Evolutionary conservation across 228 moss, liverwort and hornwort species (phyloP).

Genomic region (Sphagnum fallax): DNA sequence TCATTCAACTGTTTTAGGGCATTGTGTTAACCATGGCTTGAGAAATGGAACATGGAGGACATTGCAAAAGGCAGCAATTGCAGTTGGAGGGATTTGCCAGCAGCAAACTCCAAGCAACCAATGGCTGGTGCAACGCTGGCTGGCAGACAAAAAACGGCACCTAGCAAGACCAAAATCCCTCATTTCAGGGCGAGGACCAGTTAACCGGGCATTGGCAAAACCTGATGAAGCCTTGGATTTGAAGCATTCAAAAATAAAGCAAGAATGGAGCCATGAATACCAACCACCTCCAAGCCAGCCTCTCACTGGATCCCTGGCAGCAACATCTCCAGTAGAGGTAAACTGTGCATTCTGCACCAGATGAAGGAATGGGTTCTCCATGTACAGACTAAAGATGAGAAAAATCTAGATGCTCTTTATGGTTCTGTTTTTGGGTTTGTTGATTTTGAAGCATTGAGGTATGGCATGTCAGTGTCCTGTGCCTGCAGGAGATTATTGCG

Average conservation of each 20-base stretch:
- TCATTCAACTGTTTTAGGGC: constrained; percentile 9
- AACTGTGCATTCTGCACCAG: neutral
- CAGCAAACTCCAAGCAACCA: constrained; percentile 26
- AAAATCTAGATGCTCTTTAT: neutral
- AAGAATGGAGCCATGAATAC: neutral
- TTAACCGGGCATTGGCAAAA: neutral
- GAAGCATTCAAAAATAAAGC: constrained; percentile 9
- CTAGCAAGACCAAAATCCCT: constrained; percentile 16
- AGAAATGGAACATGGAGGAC: neutral
- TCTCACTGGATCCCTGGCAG: constrained; percentile 16
- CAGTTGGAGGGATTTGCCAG: constrained; percentile 6
- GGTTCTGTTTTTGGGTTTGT: neutral
- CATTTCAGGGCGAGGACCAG: neutral
- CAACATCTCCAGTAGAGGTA: constrained; percentile 36
- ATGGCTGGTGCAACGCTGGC: constrained; percentile 33
- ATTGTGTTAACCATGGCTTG: neutral
- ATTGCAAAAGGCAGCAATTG: neutral
- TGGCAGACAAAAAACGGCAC: constrained; percentile 22
- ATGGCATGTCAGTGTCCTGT: neutral
- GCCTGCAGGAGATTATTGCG: constrained; percentile 30
- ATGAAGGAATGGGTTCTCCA: neutral
- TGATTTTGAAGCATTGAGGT: neutral
- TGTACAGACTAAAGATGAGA: neutral
- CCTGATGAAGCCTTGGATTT: neutral
- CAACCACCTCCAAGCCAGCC: constrained; percentile 35